Evolutionary conservation across 192 early-diverging fungal species (phyloP).

Genomic region (Jimgerdemannia lactiflua): DNA sequence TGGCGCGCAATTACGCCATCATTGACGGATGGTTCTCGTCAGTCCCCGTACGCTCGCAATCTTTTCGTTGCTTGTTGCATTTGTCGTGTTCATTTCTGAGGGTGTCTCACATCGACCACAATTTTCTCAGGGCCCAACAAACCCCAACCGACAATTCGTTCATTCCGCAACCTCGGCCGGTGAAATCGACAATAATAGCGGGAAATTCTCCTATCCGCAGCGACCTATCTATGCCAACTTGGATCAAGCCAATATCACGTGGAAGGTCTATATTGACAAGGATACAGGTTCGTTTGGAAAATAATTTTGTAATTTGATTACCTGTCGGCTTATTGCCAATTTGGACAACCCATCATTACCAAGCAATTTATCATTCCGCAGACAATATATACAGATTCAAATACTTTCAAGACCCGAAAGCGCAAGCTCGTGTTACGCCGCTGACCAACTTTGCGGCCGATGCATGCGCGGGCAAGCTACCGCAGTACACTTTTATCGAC

Average conservation of each 20-base stretch:
- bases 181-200: background rate
- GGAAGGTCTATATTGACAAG: conserved; percentile 5
- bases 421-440: background rate
- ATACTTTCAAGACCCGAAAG: background rate
- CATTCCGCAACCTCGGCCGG: background rate
- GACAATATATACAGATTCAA: background rate
- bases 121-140: conserved; percentile 14
- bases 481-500: conserved; percentile 11
- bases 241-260: conserved; percentile 28
- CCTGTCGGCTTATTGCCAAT: too few species aligned
- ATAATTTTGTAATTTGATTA: too few species aligned
- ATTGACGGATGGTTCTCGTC: conserved; percentile 3
- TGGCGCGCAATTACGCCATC: background rate
- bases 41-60: background rate
- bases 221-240: conserved; percentile 33
- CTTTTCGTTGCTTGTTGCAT: background rate
- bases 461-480: background rate
- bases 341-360: background rate
- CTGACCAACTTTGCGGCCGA: background rate
- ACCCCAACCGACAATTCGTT: conserved; percentile 23
- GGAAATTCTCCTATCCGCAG: background rate
- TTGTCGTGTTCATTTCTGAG: background rate
- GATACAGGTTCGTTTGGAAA: background rate
- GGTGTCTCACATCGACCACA: too few species aligned
- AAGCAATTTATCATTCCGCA: background rate